A percentile compares a stretch with the other conserved stretches of the same genome.
Evolutionary conservation across 2,329 filamentous ascomycete species (phyloP).

Genomic region (Botrytis squamosa): DNA sequence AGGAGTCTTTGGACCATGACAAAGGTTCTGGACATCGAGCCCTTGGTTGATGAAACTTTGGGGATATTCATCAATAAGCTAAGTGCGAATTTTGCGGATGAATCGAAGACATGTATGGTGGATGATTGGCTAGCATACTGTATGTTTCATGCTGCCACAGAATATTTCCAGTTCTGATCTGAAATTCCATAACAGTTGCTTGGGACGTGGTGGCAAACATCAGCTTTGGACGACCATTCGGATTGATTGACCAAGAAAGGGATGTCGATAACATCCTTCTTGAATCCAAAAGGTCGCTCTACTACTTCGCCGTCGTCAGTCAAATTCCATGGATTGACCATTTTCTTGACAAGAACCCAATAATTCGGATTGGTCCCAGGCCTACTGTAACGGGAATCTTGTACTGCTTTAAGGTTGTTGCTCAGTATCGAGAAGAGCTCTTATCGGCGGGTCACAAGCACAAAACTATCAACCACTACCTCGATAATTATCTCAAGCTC

Average conservation of each 20-base stretch:
- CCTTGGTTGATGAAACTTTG: conserved; percentile 5
- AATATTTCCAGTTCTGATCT: background rate
- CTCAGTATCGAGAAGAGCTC: conserved; percentile 1
- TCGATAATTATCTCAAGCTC: background rate
- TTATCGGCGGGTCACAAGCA: background rate
- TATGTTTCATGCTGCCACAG: background rate
- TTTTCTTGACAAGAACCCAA: conserved; percentile 2
- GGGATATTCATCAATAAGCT: background rate
- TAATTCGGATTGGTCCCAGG: background rate
- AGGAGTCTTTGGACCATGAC: conserved; percentile 14
- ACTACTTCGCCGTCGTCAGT: conserved; percentile 4
- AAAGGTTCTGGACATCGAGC: background rate
- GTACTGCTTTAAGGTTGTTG: background rate
- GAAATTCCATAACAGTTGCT: background rate
- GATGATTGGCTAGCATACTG: conserved; percentile 15
- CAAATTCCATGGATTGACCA: conserved; percentile 14
- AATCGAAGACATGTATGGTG: background rate
- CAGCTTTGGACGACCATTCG: conserved; percentile 11
- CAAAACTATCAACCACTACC: background rate
- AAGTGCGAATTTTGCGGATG: background rate
- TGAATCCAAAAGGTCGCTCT: background rate
- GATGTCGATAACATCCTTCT: conserved; percentile 3
- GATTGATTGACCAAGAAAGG: conserved; percentile 8
- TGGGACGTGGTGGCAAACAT: background rate
- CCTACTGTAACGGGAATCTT: background rate